These are phyloP conservation scores for Chlorociboria aeruginascens DNA, from an alignment of 495 filamentous ascomycete genomes.

Conservation along the genomic window DNA sequence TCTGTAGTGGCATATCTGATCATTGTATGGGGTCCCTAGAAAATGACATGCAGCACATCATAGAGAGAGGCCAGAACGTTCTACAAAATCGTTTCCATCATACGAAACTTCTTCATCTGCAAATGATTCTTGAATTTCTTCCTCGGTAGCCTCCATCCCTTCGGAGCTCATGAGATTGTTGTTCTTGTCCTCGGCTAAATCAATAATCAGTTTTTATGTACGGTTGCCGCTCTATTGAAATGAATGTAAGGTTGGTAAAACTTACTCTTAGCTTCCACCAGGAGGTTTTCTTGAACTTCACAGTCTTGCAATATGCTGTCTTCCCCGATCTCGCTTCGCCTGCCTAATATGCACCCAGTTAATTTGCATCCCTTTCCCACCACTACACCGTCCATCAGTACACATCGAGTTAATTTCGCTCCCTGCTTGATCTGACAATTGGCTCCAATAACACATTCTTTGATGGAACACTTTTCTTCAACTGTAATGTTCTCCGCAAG, in stretches of 20 bases:
- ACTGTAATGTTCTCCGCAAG: slow-evolving; percentile 79
- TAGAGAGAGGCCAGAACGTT: no score
- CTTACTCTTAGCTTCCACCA: slow-evolving; percentile 70
- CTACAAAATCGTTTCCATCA: no score
- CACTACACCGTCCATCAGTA: slow-evolving; percentile 83
- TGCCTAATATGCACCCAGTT: slow-evolving; percentile 73
- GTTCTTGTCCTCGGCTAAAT: slow-evolving; percentile 59
- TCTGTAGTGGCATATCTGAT: no score
- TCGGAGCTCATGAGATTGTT: slow-evolving; percentile 81
- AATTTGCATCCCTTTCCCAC: slow-evolving; percentile 67
- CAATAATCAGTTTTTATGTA: slow-evolving; percentile 2
- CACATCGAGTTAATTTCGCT: slow-evolving; percentile 65
- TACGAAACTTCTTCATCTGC: slow-evolving; percentile 18
- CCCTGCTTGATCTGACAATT: slow-evolving; percentile 73
- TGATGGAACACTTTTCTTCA: slow-evolving; percentile 71
- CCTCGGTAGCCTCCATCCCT: slow-evolving; percentile 50
- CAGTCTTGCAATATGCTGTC: slow-evolving; percentile 70
- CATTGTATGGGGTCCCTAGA: no score
- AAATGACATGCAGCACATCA: no score
- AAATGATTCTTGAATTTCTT: slow-evolving; percentile 32
- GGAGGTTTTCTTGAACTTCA: slow-evolving; percentile 75
- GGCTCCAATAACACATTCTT: slow-evolving; percentile 75
- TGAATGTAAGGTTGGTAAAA: slow-evolving; percentile 9
- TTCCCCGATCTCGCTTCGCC: slow-evolving; percentile 60
- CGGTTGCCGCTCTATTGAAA: not conserved